These are phyloP conservation scores for Globisporangium polare DNA, from an alignment of 352 stramenopile species.

Conservation along the genomic window DNA sequence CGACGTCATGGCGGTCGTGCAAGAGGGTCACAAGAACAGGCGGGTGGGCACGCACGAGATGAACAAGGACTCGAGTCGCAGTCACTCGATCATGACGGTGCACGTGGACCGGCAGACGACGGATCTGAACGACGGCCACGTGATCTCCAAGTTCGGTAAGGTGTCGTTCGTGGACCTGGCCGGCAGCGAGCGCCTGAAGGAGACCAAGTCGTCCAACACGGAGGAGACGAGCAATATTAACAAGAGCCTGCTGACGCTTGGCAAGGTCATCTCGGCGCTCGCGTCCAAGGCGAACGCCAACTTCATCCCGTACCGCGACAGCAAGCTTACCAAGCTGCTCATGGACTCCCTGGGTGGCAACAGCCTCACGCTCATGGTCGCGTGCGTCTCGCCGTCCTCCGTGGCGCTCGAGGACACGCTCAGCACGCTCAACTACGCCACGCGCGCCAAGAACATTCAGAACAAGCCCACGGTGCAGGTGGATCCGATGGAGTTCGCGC, in stretches of 20 bases:
- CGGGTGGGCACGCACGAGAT: slow-evolving; percentile 64
- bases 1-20: slow-evolving; percentile 68
- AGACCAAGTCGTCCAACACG: slow-evolving; percentile 64
- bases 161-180: slow-evolving; percentile 82
- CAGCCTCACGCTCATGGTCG: slow-evolving; percentile 82
- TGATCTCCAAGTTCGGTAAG: slow-evolving; percentile 64
- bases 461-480: slow-evolving; percentile 77
- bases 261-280: slow-evolving; percentile 83
- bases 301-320: slow-evolving; percentile 83
- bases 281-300: slow-evolving; percentile 34
- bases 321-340: slow-evolving; percentile 83
- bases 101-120: slow-evolving; percentile 60
- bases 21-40: slow-evolving; percentile 71
- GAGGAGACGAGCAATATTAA: slow-evolving; percentile 87
- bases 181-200: slow-evolving; percentile 63
- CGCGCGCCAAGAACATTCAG: slow-evolving; percentile 79
- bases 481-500: slow-evolving; percentile 52
- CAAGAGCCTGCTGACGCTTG: slow-evolving; percentile 72
- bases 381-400: slow-evolving; percentile 67
- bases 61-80: slow-evolving; percentile 81
- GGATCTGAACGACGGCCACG: slow-evolving; percentile 40
- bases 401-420: slow-evolving; percentile 68
- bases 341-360: slow-evolving; percentile 83
- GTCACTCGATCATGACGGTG: slow-evolving; percentile 72
- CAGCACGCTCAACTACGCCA: slow-evolving; percentile 84